Base-by-base conservation (phyloP, 1,284 basidiomycete species). In the Athelia sp. region DNA sequence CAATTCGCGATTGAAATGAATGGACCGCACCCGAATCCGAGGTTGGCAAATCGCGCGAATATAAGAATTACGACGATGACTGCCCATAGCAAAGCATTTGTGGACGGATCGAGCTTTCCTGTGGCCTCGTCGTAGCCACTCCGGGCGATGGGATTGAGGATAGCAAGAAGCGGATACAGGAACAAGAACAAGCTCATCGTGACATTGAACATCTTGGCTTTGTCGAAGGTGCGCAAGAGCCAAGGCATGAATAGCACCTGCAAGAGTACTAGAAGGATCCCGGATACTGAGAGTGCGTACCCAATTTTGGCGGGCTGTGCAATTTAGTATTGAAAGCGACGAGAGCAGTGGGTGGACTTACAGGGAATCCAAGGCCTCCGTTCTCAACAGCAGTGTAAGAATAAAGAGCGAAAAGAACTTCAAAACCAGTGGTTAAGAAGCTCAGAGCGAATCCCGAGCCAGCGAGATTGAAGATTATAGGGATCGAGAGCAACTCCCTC, bases 381-480 rank as follows among this genome's bases (percentile, higher is more conserved):
- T 68, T 63, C 17, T 68, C 54, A 45, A 85, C 62, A 4, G 81
- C 72, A n/a, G 82, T 77, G 60, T 82, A 87, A 54, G 79, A 83
- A 57, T 82, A 84, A 31, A 87, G 69, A 18, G 84, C 82, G 58
- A 86, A 87, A 2, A 83, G 72, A 14, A 82, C 79, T 48, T 84
- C 82, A 54, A 84, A 87, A 0, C 76, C 75, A 1, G 79, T 79
- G 4, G 69, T 72, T 50, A 80, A 68, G 62, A 84, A 83, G 43
- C 72, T 72, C 18, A 86, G 64, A 1, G 74, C 71, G 52, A 74
- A 77, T 2, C 80, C 80, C 29, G 82, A 84, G 21, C 71, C 52
- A 52, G 76, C 26, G 13, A 29, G 26, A 29, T 29, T 29, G 26
- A 29, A 29, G 13, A 29, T 6, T 4, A 29, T 29, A 29, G 26